A percentile compares a stretch with the other conserved stretches of the same genome.
These are phyloP conservation scores for Arthrobotrys entomopaga DNA, from an alignment of 2,329 filamentous ascomycete genomes.

Conservation along the genomic window DNA sequence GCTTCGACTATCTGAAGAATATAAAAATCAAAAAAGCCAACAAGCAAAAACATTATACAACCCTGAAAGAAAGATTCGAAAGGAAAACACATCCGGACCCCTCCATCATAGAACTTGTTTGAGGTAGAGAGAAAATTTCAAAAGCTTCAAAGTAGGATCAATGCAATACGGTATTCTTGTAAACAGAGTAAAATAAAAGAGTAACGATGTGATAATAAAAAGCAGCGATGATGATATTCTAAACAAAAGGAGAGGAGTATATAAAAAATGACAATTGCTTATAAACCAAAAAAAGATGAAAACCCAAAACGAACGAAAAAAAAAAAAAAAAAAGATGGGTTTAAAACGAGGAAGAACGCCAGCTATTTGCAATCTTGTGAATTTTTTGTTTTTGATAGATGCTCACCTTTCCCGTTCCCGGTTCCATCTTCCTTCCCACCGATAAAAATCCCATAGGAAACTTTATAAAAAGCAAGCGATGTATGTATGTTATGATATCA, in stretches of 20 bases:
- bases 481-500: neutral
- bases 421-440: neutral
- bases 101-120: too few relatives aligned
- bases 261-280: slow-evolving; percentile 10
- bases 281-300: neutral
- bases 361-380: slow-evolving; percentile 3
- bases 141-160: too few relatives aligned
- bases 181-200: slow-evolving; percentile 11
- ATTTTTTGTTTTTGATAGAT: neutral
- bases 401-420: neutral
- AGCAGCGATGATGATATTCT: slow-evolving; percentile 30
- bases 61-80: too few relatives aligned
- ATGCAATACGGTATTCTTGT: too few relatives aligned
- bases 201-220: slow-evolving; percentile 26
- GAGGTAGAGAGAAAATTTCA: too few relatives aligned
- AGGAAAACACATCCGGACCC: too few relatives aligned
- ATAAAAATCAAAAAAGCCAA: too few relatives aligned
- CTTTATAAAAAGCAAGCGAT: too few relatives aligned
- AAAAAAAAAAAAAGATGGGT: slow-evolving; percentile 15
- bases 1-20: too few relatives aligned
- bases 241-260: slow-evolving; percentile 25
- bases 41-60: too few relatives aligned
- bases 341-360: slow-evolving; percentile 16
- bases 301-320: slow-evolving; percentile 7
- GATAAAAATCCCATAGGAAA: neutral